Conservation (phyloP, 2,329 filamentous ascomycete species). For the Endocalyx cinctus region DNA sequence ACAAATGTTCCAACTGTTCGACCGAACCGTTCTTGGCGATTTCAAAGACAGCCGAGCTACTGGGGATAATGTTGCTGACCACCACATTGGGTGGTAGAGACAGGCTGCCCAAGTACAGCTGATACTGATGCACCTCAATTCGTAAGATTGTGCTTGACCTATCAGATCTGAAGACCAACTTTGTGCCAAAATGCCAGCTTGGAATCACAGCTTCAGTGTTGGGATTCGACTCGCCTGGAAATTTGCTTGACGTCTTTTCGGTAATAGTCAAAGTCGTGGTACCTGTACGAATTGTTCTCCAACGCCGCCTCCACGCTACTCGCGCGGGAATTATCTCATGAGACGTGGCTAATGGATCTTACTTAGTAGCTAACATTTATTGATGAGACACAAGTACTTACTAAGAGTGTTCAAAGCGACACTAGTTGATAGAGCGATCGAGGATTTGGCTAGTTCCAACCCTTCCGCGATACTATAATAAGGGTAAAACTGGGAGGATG, state of each 20-base stretch:
- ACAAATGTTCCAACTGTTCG: background rate
- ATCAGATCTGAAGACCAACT: constrained; percentile 1
- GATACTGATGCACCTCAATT: constrained; percentile 5
- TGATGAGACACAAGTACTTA: constrained; percentile 2
- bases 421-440: constrained; percentile 1
- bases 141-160: background rate
- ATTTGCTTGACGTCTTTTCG: constrained; percentile 3
- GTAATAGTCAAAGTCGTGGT: constrained; percentile 3
- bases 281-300: constrained; percentile 2
- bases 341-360: constrained; percentile 1
- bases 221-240: background rate
- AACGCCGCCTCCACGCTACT: constrained; percentile 1
- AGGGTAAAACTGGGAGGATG: too few species aligned
- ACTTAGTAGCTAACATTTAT: background rate
- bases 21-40: constrained; percentile 1
- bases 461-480: background rate
- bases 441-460: constrained; percentile 1
- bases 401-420: constrained; percentile 3
- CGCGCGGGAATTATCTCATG: constrained; percentile 1
- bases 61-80: constrained; percentile 3
- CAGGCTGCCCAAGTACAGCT: background rate
- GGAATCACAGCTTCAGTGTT: background rate
- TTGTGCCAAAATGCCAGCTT: constrained; percentile 3
- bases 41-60: constrained; percentile 1
- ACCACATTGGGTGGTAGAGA: background rate